Evolutionary conservation across 495 filamentous ascomycete genomes (phyloP).

Genomic region (Articulospora tetracladia): DNA sequence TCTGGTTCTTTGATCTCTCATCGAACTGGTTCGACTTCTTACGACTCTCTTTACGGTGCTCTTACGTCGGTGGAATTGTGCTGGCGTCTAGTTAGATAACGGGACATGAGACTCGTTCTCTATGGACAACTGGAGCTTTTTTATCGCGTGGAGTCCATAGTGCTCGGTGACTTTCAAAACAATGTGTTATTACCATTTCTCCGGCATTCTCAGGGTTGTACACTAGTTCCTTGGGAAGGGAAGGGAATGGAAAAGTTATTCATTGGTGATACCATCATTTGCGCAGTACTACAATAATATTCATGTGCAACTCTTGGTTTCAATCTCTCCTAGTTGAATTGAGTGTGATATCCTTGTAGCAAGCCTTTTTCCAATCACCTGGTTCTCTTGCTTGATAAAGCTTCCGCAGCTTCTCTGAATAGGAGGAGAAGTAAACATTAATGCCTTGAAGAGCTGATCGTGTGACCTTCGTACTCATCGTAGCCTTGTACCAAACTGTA

Average conservation of each 20-base stretch:
- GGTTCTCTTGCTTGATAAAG: too few relatives aligned
- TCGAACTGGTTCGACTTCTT: conserved; percentile 14
- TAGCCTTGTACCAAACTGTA: not conserved
- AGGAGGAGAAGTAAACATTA: too few relatives aligned
- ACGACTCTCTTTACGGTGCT: conserved; percentile 25
- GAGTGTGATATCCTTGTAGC: not conserved
- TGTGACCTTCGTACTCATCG: not conserved
- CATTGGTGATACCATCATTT: conserved; percentile 22
- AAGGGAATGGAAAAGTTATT: conserved; percentile 36
- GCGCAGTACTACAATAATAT: not conserved
- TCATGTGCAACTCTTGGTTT: not conserved
- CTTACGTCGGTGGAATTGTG: conserved; percentile 16
- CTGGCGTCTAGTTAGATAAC: conserved; percentile 20
- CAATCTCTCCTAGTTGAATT: not conserved
- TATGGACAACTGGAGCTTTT: conserved; percentile 25
- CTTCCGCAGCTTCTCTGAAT: too few relatives aligned
- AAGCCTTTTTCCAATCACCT: too few relatives aligned
- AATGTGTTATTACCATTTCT: conserved; percentile 37
- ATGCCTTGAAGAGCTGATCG: too few relatives aligned
- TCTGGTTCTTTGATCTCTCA: conserved; percentile 16
- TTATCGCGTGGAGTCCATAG: conserved; percentile 27
- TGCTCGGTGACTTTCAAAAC: conserved; percentile 29
- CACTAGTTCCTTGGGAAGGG: conserved; percentile 28
- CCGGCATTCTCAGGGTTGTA: conserved; percentile 29
- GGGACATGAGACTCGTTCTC: conserved; percentile 16